These are phyloP conservation scores for Toxicodendron radicans DNA, from an alignment of 345 rosid species.

Conservation along the genomic window DNA sequence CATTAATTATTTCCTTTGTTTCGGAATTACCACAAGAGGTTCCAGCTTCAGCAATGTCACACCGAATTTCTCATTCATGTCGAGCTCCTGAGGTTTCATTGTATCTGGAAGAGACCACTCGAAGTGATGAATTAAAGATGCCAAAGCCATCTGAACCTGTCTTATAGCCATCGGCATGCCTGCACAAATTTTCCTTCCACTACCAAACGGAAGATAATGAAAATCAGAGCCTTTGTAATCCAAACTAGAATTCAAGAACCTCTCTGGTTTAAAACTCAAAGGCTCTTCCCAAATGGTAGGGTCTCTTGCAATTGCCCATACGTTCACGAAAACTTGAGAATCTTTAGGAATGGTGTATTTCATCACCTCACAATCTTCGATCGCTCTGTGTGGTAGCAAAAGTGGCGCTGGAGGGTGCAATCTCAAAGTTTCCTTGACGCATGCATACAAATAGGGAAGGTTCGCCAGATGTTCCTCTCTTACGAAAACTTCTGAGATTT, in stretches of 20 bases:
- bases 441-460: conserved; percentile 21
- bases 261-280: conserved; percentile 24
- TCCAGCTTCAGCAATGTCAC: conserved; percentile 8
- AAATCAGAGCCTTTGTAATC: conserved; percentile 31
- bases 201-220: conserved; percentile 41
- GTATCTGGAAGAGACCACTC: conserved; percentile 21
- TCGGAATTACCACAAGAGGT: conserved; percentile 12
- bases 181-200: conserved; percentile 37
- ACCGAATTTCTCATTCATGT: conserved; percentile 20
- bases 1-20: neutral
- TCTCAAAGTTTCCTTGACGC: conserved; percentile 28
- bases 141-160: conserved; percentile 8
- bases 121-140: conserved; percentile 2
- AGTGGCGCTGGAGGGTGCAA: conserved; percentile 34
- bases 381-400: conserved; percentile 25
- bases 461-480: conserved; percentile 19
- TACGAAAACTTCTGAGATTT: neutral
- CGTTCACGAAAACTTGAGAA: conserved; percentile 26
- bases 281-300: conserved; percentile 25
- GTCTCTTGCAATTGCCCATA: conserved; percentile 30
- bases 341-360: conserved; percentile 26
- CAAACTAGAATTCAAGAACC: conserved; percentile 19
- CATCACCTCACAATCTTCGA: conserved; percentile 16
- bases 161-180: conserved; percentile 24
- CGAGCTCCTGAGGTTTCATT: neutral